These are phyloP conservation scores for Nakazawaea sp. DNA, from an alignment of 805 yeast species.

Conservation along the genomic window DNA sequence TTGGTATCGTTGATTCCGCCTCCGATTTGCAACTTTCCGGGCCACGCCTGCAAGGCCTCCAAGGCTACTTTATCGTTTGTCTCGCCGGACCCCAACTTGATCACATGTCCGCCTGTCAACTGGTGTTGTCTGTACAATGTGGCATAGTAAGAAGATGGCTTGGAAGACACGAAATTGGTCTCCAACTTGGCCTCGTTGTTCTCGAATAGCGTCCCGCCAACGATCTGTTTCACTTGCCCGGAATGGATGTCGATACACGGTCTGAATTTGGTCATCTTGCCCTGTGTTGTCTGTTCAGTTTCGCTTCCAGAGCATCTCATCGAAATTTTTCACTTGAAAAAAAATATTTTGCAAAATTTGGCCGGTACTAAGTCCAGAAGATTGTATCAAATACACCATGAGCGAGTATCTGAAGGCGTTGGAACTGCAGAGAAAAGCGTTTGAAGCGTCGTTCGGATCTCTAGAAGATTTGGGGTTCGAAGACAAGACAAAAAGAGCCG, in stretches of 20 bases:
- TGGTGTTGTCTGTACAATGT: slow-evolving; percentile 50
- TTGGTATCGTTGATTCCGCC: slow-evolving; percentile 82
- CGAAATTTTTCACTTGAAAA: slow-evolving; percentile 3
- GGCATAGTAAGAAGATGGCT: slow-evolving; percentile 74
- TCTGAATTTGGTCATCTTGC: slow-evolving; percentile 74
- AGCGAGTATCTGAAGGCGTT: slow-evolving; percentile 14
- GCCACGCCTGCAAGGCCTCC: slow-evolving; percentile 73
- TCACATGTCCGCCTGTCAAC: slow-evolving; percentile 83
- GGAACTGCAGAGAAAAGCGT: slow-evolving; percentile 35
- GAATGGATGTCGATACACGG: slow-evolving; percentile 95
- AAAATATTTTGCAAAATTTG: background rate
- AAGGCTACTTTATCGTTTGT: slow-evolving; percentile 79
- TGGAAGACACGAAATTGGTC: slow-evolving; percentile 74
- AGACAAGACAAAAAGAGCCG: slow-evolving; percentile 14
- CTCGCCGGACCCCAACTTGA: slow-evolving; percentile 74
- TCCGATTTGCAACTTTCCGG: slow-evolving; percentile 72
- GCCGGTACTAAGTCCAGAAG: background rate
- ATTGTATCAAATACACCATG: too few species aligned
- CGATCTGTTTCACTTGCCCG: slow-evolving; percentile 95
- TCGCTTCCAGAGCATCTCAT: background rate
- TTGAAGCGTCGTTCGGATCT: slow-evolving; percentile 39
- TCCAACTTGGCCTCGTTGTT: slow-evolving; percentile 37
- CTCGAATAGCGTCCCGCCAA: slow-evolving; percentile 77
- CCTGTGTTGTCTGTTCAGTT: background rate
- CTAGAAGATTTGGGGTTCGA: slow-evolving; percentile 28